Conservation (phyloP, 225 moss, liverwort and hornwort genomes). For the Physcomitrium patens region DNA sequence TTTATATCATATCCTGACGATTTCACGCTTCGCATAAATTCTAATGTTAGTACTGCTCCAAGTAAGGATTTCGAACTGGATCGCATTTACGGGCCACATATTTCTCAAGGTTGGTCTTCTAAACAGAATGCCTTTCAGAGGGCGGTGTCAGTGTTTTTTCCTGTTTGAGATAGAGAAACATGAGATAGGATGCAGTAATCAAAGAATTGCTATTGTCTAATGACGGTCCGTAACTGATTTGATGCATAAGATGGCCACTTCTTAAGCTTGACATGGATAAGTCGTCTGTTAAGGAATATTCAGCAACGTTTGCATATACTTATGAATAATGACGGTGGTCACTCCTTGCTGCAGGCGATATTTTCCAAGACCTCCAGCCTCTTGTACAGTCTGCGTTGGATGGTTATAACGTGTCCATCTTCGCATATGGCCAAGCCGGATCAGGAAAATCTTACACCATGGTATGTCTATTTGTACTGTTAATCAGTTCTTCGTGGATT, state of each 20-base stretch:
- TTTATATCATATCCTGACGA: constrained; percentile 72
- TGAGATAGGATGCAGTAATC: not conserved
- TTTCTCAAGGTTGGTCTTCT: constrained; percentile 57
- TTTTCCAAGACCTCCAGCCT: constrained; percentile 73
- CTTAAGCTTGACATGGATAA: not conserved
- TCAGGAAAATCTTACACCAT: constrained; percentile 79
- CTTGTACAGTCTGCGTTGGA: constrained; percentile 78
- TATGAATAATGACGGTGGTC: not conserved
- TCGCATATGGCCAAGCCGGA: constrained; percentile 82
- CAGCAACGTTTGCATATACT: constrained; percentile 4
- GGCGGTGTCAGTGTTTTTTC: not conserved
- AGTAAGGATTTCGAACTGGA: constrained; percentile 72
- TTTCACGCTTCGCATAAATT: constrained; percentile 56
- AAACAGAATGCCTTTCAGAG: not conserved
- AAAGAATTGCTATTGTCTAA: not conserved
- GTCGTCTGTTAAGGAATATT: not conserved
- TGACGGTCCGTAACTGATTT: not conserved
- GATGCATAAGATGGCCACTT: not conserved
- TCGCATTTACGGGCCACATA: constrained; percentile 70
- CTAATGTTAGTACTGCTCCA: constrained; percentile 43
- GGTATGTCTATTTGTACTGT: constrained; percentile 29
- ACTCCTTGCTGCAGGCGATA: constrained; percentile 35
- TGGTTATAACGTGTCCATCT: constrained; percentile 77
- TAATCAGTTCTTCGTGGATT: not conserved
- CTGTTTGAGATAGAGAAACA: not conserved